phyloP scores from a whole-genome alignment of 768 basidiomycete genomes.

The Sarcodon aspratus region DNA sequence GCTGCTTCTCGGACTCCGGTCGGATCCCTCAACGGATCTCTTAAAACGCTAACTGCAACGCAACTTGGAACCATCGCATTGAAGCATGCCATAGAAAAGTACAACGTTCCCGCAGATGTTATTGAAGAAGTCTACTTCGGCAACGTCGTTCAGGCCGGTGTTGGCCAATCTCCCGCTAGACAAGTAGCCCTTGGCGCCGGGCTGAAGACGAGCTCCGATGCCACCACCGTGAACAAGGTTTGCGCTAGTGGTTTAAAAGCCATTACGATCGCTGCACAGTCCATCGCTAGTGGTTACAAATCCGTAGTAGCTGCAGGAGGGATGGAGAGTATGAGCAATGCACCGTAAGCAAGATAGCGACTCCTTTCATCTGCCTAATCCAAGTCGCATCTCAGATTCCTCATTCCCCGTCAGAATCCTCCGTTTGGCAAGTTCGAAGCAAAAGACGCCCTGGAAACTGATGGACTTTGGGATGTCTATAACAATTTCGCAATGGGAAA shows the following conservation, averaged over 20 bases:
- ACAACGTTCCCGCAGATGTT: constrained; percentile 64
- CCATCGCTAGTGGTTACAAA: constrained; percentile 78
- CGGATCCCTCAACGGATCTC: constrained; percentile 81
- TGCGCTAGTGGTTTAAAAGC: constrained; percentile 97
- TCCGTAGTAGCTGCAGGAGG: constrained; percentile 88
- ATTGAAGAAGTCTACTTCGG: constrained; percentile 98
- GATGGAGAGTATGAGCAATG: constrained; percentile 99
- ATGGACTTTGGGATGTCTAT: constrained; percentile 96
- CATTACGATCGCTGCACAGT: constrained; percentile 88
- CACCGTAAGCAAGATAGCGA: constrained; percentile 58
- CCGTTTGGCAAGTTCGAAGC: constrained; percentile 83
- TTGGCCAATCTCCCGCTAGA: constrained; percentile 93
- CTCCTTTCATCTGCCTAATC: constrained; percentile 1
- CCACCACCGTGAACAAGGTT: constrained; percentile 99
- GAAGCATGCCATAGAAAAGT: constrained; percentile 79
- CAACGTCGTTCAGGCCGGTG: constrained; percentile 95
- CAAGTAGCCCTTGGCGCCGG: constrained; percentile 89
- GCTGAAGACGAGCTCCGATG: constrained; percentile 75
- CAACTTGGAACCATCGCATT: constrained; percentile 84
- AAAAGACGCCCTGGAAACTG: constrained; percentile 79
- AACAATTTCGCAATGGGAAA: constrained; percentile 98
- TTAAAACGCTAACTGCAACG: constrained; percentile 83
- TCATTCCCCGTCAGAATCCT: constrained; percentile 71
- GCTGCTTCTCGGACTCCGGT: constrained; percentile 91
- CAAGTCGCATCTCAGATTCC: constrained; percentile 41